These are phyloP conservation scores for Chrysosporium keratinophilum DNA, from an alignment of 2,329 filamentous ascomycete species.

Conservation along the genomic window DNA sequence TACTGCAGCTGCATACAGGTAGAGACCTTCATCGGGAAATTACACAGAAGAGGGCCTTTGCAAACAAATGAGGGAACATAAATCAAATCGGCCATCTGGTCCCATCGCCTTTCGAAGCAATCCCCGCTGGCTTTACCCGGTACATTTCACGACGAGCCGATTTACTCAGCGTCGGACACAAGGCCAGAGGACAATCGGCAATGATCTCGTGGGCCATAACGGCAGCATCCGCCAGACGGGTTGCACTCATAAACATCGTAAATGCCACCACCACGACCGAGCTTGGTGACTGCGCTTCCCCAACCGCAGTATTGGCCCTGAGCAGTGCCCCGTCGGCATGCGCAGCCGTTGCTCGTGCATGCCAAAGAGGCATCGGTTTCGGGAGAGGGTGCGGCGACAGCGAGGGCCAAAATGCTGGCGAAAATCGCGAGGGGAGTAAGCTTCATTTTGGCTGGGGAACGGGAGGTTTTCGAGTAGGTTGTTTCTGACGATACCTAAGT, in stretches of 20 bases:
- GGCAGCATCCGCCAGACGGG: neutral
- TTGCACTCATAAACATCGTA: neutral
- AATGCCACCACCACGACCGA: neutral
- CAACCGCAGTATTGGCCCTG: neutral
- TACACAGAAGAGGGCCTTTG: too few species aligned
- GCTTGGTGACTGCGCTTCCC: neutral
- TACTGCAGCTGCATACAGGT: too few species aligned
- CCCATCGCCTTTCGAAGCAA: too few species aligned
- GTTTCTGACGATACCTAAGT: too few species aligned
- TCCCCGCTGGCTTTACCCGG: too few species aligned
- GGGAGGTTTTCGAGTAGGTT: too few species aligned
- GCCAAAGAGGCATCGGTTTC: neutral
- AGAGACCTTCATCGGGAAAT: too few species aligned
- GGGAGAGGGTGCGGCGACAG: neutral
- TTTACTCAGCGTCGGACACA: too few species aligned
- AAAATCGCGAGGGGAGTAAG: neutral
- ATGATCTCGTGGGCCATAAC: neutral
- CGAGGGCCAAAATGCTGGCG: slow-evolving; percentile 3
- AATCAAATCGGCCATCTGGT: too few species aligned
- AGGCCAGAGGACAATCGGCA: too few species aligned
- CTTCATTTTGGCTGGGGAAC: neutral
- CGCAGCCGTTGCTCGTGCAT: neutral
- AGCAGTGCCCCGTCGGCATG: neutral
- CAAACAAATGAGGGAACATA: too few species aligned
- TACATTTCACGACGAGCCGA: too few species aligned